Base-by-base conservation (phyloP, 2,329 filamentous ascomycete genomes). In the Cadophora luteo-olivacea region DNA sequence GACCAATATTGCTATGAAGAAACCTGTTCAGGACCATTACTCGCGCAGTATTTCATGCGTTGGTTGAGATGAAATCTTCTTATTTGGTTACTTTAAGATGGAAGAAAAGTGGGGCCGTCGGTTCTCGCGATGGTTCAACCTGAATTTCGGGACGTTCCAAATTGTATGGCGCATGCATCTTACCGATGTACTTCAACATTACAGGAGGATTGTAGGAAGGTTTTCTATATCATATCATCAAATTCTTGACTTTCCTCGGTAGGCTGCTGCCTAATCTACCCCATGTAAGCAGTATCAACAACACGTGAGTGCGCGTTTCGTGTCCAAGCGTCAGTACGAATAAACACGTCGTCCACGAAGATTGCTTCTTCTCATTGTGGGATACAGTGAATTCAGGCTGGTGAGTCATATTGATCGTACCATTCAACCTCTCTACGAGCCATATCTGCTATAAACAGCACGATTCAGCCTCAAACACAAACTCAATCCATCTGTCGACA, bases 251-350 rank as follows among this genome's bases (percentile, higher is more conserved):
- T 5, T 55, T 55, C 14, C 25, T 38, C 8, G 8, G 7, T 41
- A 11, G 12, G 36, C n/a, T 33, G 4, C 4, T 41, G 57, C 33
- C 32, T 38, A 19, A 24, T 24, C 25, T 33, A 24, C 12, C 36
- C 22, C 33, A 14, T 60, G 57, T 9, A 22, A 38, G 36, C 7
- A 22, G 32, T 8, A 58, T 38, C 32, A 33, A 6, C 57, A 60
- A 16, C 57, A 60, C 57, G 57, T 60, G 33, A 60, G 33, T 24
- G 9, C 55, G 33, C 55, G 32, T 60, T 38, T 25, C n/a, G 22
- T 29, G 14, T 38, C 36, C 33, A 38, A 25, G 57, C 36, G 33
- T 25, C 36, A 38, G 36, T 38, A 29, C 29, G 29, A 29, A 29
- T 29, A n/a, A 4, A 55, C 22, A 41, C 33, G 57, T 60, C 33